phyloP scores from a whole-genome alignment of 139 green algal genomes.

The Coelastrella sp. region DNA sequence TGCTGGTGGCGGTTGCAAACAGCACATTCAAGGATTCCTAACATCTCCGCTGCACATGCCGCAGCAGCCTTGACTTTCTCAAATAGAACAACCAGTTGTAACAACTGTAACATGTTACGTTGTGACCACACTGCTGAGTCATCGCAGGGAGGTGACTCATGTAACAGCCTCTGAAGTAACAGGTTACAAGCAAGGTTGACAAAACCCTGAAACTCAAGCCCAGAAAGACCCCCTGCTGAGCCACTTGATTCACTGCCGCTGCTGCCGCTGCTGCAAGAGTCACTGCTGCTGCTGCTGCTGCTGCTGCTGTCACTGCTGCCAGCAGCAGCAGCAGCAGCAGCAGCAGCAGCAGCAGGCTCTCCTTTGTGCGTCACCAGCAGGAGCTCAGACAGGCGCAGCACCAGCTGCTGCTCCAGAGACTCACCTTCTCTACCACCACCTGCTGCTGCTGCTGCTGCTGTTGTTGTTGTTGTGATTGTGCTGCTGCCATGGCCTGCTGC shows the following conservation, averaged over 20 bases:
- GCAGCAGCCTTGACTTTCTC: not conserved
- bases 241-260: not conserved
- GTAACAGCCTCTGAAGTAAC: not conserved
- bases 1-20: not conserved
- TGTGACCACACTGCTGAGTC: not conserved
- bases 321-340: not conserved
- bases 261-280: not conserved
- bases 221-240: not conserved
- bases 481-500: not conserved
- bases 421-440: not conserved
- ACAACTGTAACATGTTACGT: not conserved
- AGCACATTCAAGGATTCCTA: not conserved
- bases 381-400: conserved; percentile 1
- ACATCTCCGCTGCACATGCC: not conserved
- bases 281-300: not conserved
- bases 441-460: conserved; percentile 20
- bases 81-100: not conserved
- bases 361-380: not conserved
- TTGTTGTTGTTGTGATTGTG: not conserved
- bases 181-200: not conserved
- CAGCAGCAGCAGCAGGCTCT: not conserved
- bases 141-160: not conserved
- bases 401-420: not conserved
- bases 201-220: not conserved
- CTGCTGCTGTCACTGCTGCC: not conserved